phyloP scores from a whole-genome alignment of 768 basidiomycete species.

The Russula virescens region DNA sequence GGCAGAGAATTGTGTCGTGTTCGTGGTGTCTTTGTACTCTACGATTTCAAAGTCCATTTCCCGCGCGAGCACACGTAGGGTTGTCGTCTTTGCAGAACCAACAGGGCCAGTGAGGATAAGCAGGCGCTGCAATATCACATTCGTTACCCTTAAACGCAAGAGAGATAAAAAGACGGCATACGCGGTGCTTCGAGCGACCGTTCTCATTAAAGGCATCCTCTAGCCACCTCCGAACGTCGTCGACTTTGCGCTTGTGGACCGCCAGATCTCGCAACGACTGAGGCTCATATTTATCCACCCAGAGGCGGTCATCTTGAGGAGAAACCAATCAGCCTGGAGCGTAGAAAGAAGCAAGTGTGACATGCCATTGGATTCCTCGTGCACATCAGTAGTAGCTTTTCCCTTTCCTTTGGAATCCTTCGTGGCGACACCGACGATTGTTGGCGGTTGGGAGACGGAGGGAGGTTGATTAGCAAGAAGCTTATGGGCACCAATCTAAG shows the following conservation, averaged over 20 bases:
- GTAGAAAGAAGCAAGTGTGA: neutral
- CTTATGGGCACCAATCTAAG: conserved; percentile 5
- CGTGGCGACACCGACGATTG: neutral
- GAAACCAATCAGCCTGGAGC: neutral
- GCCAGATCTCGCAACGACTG: conserved; percentile 58
- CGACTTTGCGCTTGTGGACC: conserved; percentile 74
- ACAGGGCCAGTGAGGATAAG: conserved; percentile 84
- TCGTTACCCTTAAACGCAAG: neutral
- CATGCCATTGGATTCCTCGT: neutral
- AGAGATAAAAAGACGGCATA: conserved; percentile 33
- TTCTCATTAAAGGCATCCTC: conserved; percentile 66
- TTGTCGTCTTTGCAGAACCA: conserved; percentile 87
- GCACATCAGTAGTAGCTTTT: conserved; percentile 16
- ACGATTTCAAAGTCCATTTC: conserved; percentile 76
- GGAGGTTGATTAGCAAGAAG: conserved; percentile 4
- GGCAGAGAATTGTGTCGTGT: conserved; percentile 59
- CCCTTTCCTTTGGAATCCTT: conserved; percentile 27
- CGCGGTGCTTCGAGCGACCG: conserved; percentile 68
- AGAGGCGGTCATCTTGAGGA: conserved; percentile 26
- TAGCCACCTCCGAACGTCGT: conserved; percentile 72
- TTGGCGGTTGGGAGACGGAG: neutral
- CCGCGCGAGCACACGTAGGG: conserved; percentile 63
- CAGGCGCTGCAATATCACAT: conserved; percentile 51
- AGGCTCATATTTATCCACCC: conserved; percentile 35
- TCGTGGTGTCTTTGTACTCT: conserved; percentile 48